Evolutionary conservation across 1,284 basidiomycete species (phyloP), one percentile per base, ranked within the genome.

Genomic region (Apiotrichum porosum): DNA sequence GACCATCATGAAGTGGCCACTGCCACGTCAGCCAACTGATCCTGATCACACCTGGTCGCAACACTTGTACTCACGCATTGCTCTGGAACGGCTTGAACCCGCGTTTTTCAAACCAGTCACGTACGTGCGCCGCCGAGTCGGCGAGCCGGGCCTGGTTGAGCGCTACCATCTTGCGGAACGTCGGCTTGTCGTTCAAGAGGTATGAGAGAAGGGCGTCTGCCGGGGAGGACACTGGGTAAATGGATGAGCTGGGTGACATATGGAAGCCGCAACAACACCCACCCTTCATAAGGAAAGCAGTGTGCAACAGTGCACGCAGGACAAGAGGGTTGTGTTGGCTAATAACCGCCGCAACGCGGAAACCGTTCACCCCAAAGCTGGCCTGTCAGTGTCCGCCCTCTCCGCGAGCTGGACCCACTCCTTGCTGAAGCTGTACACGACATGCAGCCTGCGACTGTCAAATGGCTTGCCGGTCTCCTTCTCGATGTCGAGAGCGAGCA

Each of bases 321-420:
- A 75, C 48, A 6, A 68, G 52, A 1, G 63, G 65, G 58, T 76
- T 75, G 44, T 69, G 56, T 49, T 72, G 74, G 19, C 71, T 69
- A 36, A 75, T 65, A 15, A 75, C 55, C 9, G 66, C 60, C 12
- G 71, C 75, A 31, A 74, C 51, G 5, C 73, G 65, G 36, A 73
- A 61, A 3, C 75, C 75, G 55, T 76, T 77, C 28, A 68, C 59
- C 45, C 74, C 75, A 50, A 76, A 77, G 55, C 66, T 68, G 42
- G n/a, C n/a, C 4, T 10, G 47, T 50, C 42, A 53, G 51, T 21
- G n/a, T 15, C 15, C 13, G 15, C 3, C 9, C n/a, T n/a, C n/a
- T n/a, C n/a, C 14, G 2, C 18, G 10, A 34, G 15, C 14, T 19
- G 12, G 8, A 21, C 62, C 49, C 39, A 66, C 66, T 76, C 75